Conservation (phyloP, 2,329 filamentous ascomycete species). For the Cladobotryum protrusum region DNA sequence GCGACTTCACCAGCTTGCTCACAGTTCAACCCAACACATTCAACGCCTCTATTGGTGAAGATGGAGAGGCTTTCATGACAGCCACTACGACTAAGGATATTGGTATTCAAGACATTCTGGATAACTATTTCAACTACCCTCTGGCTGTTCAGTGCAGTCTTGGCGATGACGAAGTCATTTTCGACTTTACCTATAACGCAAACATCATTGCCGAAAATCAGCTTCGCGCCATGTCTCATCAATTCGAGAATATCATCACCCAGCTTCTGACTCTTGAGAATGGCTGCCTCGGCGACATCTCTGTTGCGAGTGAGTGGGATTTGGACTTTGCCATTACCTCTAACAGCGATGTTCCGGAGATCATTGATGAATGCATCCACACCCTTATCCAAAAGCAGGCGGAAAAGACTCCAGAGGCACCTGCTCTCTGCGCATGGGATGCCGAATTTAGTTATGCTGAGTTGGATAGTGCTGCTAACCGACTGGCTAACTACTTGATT, state of each 20-base stretch:
- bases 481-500: neutral
- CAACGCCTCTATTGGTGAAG: neutral
- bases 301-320: slow-evolving; percentile 4
- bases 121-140: neutral
- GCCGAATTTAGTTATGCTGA: neutral
- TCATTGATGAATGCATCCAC: slow-evolving; percentile 2
- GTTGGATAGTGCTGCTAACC: neutral
- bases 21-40: neutral
- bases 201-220: neutral
- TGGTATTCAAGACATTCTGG: neutral
- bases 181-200: neutral
- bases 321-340: slow-evolving; percentile 1
- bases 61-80: neutral
- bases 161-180: neutral
- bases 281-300: neutral
- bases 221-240: neutral
- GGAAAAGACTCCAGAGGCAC: neutral
- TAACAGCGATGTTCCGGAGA: neutral
- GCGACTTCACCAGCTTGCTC: slow-evolving; percentile 7
- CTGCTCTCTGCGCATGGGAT: slow-evolving; percentile 6
- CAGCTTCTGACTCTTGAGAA: neutral
- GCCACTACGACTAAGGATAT: no score
- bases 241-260: neutral
- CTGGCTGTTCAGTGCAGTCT: neutral
- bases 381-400: neutral